Conservation (phyloP, 2,329 filamentous ascomycete species). For the Emmonsiellopsis sp. region DNA sequence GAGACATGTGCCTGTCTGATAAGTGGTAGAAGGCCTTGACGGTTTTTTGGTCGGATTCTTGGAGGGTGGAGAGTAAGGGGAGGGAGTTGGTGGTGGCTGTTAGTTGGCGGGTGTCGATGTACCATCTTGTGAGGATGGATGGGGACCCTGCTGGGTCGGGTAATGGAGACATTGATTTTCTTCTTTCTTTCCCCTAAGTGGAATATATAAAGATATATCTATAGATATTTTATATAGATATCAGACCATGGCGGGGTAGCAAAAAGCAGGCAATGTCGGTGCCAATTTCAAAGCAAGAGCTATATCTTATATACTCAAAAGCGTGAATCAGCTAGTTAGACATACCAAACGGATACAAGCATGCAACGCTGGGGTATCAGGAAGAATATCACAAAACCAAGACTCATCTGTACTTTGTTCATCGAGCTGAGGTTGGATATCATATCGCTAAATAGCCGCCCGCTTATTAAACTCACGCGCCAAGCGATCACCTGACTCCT, state of each 20-base stretch:
- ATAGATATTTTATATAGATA: background rate
- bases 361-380: too few species aligned
- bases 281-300: too few species aligned
- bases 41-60: constrained; percentile 41
- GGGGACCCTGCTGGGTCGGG: constrained; percentile 7
- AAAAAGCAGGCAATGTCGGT: too few species aligned
- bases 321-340: too few species aligned
- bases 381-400: too few species aligned
- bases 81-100: constrained; percentile 22
- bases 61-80: constrained; percentile 33
- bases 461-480: background rate
- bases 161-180: constrained; percentile 1
- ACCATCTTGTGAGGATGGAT: constrained; percentile 30
- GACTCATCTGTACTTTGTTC: too few species aligned
- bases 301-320: too few species aligned
- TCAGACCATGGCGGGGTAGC: too few species aligned
- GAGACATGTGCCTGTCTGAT: constrained; percentile 51
- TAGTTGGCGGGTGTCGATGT: constrained; percentile 34
- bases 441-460: too few species aligned
- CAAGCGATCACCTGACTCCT: background rate
- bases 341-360: too few species aligned
- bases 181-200: background rate
- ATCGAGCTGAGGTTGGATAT: too few species aligned
- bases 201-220: background rate
- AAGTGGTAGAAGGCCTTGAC: constrained; percentile 43